Evolutionary conservation across 345 rosid species (phyloP), one percentile per base, ranked within the genome.

Genomic region (Lepidium africanum): DNA sequence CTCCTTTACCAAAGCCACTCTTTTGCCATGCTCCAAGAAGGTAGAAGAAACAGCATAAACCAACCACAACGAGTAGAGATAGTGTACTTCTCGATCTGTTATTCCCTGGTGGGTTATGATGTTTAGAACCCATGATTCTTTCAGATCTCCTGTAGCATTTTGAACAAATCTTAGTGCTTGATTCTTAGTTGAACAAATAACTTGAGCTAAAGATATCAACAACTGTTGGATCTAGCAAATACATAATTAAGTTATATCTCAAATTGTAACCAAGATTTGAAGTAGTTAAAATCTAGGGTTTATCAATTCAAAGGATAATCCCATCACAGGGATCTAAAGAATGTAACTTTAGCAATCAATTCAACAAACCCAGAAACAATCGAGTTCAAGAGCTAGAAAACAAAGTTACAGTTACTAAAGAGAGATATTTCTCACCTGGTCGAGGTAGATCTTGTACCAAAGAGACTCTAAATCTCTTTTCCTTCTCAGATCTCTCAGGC

Each of bases 1-100:
- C 99, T 70, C 95, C 97, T 83, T 83, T 91, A 23, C 97, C 99
- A 48, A 89, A 89, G 9, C 96, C 99, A 73, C 96, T 81, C 81
- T 74, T 89, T 83, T 94, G 93, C 99, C 99, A 94, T 55, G 96
- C 87, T 59, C 99, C 99, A 72, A 94, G 77, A 57, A 94, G 64
- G 80, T 91, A 94, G 71, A 87, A 91, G 86, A 89, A 85, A 83
- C 96, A 82, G 49, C 99, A 94, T 70, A 94, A 69, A 69, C 85
- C 88, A 40, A 94, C 73, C 70, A 88, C 91, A 25, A 87, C 62
- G 49, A 94, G 82, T 77, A 94, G 69, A 10, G 89, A 86, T 33
- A 94, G 67, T 1, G 96, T 84, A 17, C 86, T 76, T 67, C 90
- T 83, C 0, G 79, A 56, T 79, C 83, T 83, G 75, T 41, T 77